Conservation (phyloP, 2,329 filamentous ascomycete species). For the Nakataea oryzae region DNA sequence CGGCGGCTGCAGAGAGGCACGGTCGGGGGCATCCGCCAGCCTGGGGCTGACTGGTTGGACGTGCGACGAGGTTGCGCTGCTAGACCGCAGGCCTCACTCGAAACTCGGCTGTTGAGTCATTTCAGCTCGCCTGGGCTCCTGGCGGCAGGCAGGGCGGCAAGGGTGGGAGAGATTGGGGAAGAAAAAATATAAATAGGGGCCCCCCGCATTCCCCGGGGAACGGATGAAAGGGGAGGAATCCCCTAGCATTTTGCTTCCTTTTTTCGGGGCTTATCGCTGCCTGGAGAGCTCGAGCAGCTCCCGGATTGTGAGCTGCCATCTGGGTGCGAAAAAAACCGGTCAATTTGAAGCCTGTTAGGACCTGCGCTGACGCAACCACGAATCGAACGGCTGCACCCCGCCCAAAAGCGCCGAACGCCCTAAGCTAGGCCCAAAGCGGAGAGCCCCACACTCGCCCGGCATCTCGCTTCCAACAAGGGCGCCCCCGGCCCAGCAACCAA, state of each 20-base stretch:
- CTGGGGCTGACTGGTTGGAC: neutral
- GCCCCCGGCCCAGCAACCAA: neutral
- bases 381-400: neutral
- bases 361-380: neutral
- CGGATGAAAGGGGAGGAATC: neutral
- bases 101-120: neutral
- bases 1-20: too few relatives aligned
- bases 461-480: neutral
- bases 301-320: neutral
- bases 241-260: neutral
- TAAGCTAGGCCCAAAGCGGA: neutral
- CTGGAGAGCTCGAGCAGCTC: neutral
- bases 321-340: neutral
- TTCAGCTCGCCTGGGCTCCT: neutral
- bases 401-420: neutral
- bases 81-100: too few relatives aligned
- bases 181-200: conserved; percentile 23
- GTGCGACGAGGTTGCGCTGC: neutral
- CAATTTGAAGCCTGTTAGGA: neutral
- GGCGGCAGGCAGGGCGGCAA: too few relatives aligned
- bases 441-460: neutral
- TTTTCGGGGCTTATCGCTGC: neutral
- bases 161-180: neutral
- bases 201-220: conserved; percentile 9
- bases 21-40: too few relatives aligned